phyloP scores from a whole-genome alignment of 1,284 basidiomycete species.

The Ceratobasidium sp. region DNA sequence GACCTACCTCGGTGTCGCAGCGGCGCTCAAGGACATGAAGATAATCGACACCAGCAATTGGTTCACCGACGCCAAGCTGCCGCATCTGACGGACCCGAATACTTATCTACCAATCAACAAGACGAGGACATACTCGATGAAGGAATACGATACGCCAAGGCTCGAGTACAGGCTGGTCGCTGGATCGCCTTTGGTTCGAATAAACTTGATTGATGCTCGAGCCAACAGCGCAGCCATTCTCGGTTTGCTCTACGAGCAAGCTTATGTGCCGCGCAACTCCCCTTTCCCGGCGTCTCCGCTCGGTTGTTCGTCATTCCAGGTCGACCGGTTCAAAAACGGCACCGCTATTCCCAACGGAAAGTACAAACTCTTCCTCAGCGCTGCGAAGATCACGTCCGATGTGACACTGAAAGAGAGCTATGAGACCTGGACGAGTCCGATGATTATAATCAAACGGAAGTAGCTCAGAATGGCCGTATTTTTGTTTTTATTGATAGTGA shows the following conservation, averaged over 20 bases:
- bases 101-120: background rate
- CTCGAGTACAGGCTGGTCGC: slow-evolving; percentile 53
- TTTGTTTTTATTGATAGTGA: no score
- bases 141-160: slow-evolving; percentile 41
- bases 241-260: slow-evolving; percentile 8
- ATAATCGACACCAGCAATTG: slow-evolving; percentile 53
- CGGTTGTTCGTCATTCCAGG: slow-evolving; percentile 17
- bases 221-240: slow-evolving; percentile 12
- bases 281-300: background rate
- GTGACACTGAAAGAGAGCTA: slow-evolving; percentile 38
- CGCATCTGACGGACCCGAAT: slow-evolving; percentile 13
- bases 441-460: slow-evolving; percentile 16
- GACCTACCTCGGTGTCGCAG: slow-evolving; percentile 54
- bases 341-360: slow-evolving; percentile 48
- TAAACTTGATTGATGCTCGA: slow-evolving; percentile 55
- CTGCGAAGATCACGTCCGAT: slow-evolving; percentile 45
- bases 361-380: slow-evolving; percentile 46
- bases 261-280: slow-evolving; percentile 22
- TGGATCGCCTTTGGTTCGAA: slow-evolving; percentile 55
- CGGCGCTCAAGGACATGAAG: slow-evolving; percentile 56
- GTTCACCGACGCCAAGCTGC: slow-evolving; percentile 35
- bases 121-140: slow-evolving; percentile 52
- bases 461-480: no score
- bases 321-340: slow-evolving; percentile 44
- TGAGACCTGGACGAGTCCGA: slow-evolving; percentile 46